phyloP scores from a whole-genome alignment of 331 rosid species.

The Telfairia occidentalis region DNA sequence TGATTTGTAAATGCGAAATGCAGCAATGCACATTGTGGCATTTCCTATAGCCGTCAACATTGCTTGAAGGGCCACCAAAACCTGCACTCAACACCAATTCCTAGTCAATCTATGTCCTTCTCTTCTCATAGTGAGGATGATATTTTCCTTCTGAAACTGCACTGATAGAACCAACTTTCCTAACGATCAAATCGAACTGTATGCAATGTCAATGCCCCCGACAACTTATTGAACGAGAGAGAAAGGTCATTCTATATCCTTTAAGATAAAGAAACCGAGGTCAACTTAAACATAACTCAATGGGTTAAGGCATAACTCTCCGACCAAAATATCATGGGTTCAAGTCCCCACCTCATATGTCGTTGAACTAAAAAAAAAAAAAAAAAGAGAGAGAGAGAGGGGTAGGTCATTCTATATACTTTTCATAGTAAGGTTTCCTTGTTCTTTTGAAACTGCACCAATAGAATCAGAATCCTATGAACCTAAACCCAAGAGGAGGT shows the following conservation, averaged over 20 bases:
- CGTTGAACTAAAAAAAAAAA: too few relatives aligned
- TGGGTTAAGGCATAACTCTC: too few relatives aligned
- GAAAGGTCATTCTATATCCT: background rate
- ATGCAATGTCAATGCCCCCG: background rate
- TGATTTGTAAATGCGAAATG: constrained; percentile 70
- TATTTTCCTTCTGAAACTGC: background rate
- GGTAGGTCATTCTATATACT: background rate
- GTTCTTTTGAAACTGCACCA: background rate
- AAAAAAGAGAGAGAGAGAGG: background rate
- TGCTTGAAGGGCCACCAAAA: constrained; percentile 90
- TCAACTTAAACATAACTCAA: too few relatives aligned
- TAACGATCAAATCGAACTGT: background rate
- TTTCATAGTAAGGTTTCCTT: background rate
- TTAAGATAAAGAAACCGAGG: too few relatives aligned
- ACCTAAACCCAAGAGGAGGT: too few relatives aligned
- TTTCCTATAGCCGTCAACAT: constrained; percentile 81
- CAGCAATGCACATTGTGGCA: constrained; percentile 82
- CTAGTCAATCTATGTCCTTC: background rate
- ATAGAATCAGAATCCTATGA: background rate
- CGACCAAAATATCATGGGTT: too few relatives aligned
- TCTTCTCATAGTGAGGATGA: background rate
- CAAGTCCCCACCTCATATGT: too few relatives aligned
- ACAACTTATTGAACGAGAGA: background rate
- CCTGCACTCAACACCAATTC: constrained; percentile 38
- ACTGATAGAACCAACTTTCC: background rate